Conservation (phyloP, 805 yeast genomes). For the Kuraishia molischiana region DNA sequence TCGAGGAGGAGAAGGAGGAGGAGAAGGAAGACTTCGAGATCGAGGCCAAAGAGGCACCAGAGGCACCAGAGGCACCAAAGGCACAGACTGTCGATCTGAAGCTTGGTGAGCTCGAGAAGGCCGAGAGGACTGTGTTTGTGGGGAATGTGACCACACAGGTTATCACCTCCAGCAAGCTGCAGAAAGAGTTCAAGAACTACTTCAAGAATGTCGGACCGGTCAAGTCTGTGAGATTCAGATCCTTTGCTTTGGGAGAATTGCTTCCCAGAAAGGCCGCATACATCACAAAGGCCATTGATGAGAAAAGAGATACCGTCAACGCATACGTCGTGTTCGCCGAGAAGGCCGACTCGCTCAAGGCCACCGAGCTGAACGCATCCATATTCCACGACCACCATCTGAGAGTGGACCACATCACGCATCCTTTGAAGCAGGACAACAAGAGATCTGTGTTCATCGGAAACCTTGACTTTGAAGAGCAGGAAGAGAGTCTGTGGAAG, state of each 20-base stretch:
- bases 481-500: slow-evolving; percentile 82
- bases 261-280: slow-evolving; percentile 91
- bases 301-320: slow-evolving; percentile 71
- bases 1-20: slow-evolving; percentile 12
- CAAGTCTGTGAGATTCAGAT: slow-evolving; percentile 80
- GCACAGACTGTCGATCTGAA: slow-evolving; percentile 52
- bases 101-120: slow-evolving; percentile 68
- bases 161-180: slow-evolving; percentile 50
- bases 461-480: slow-evolving; percentile 85
- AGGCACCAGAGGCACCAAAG: slow-evolving; percentile 7
- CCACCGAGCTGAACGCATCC: slow-evolving; percentile 49
- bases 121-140: slow-evolving; percentile 76
- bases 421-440: slow-evolving; percentile 80
- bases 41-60: slow-evolving; percentile 7
- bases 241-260: slow-evolving; percentile 80
- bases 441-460: slow-evolving; percentile 86
- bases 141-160: slow-evolving; percentile 72
- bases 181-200: slow-evolving; percentile 56
- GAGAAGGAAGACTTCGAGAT: slow-evolving; percentile 9
- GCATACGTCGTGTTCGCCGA: slow-evolving; percentile 76
- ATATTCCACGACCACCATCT: slow-evolving; percentile 67
- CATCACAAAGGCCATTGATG: slow-evolving; percentile 68
- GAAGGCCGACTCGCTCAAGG: slow-evolving; percentile 36
- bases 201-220: slow-evolving; percentile 46
- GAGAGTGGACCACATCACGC: slow-evolving; percentile 88